Conservation (phyloP, 2,329 filamentous ascomycete species). For the Paecilomyces formosus region DNA sequence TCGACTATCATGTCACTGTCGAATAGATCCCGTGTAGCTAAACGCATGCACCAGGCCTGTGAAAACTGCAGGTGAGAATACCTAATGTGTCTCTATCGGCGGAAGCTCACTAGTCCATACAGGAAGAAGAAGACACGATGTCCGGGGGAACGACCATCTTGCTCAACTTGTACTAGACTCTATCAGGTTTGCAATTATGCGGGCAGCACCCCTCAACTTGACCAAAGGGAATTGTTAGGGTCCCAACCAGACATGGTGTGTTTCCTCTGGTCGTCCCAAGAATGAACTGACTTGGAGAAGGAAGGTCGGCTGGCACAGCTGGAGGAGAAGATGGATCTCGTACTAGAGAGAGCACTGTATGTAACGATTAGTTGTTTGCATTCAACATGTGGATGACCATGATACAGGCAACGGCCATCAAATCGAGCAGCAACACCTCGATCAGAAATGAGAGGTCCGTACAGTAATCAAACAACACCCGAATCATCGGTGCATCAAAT, state of each 20-base stretch:
- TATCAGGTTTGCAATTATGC: constrained; percentile 10
- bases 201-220: not conserved
- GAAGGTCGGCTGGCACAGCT: constrained; percentile 7
- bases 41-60: constrained; percentile 7
- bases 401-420: not conserved
- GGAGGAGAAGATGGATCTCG: constrained; percentile 8
- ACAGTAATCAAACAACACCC: not conserved
- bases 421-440: not conserved
- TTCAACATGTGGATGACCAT: not conserved
- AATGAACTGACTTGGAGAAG: not conserved
- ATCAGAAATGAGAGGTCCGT: not conserved
- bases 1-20: constrained; percentile 3
- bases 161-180: constrained; percentile 14
- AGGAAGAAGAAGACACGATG: constrained; percentile 16
- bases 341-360: constrained; percentile 6
- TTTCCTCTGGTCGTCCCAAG: not conserved
- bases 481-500: not conserved
- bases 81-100: not conserved
- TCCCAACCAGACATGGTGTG: not conserved
- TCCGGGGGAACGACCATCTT: constrained; percentile 13
- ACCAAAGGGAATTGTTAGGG: not conserved
- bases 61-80: constrained; percentile 11
- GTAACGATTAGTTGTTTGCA: not conserved
- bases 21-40: constrained; percentile 2
- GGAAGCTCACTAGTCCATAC: not conserved